Percentiles rank a stretch among this genome's conserved stretches.
Evolutionary conservation across 1,284 basidiomycete genomes (phyloP).

Genomic region (Phylloporus sp.): DNA sequence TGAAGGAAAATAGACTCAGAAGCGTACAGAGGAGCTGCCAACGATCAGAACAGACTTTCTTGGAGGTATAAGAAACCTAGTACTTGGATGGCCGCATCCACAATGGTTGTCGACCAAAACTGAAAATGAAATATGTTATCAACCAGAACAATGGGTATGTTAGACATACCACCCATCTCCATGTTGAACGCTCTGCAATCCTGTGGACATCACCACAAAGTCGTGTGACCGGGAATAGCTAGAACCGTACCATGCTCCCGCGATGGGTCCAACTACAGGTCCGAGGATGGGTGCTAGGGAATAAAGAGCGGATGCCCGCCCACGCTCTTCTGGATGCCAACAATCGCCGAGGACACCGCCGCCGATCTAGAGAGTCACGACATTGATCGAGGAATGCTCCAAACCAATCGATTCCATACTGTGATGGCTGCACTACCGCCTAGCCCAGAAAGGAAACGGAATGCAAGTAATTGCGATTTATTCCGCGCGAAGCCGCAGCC

Average conservation of each 20-base stretch:
- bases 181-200: conserved; percentile 62
- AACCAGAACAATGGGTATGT: background rate
- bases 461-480: conserved; percentile 59
- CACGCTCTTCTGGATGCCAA: conserved; percentile 69
- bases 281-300: conserved; percentile 61
- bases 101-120: conserved; percentile 67
- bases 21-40: no score
- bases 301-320: conserved; percentile 69
- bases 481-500: conserved; percentile 69
- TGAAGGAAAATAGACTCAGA: conserved; percentile 36
- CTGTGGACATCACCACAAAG: conserved; percentile 29
- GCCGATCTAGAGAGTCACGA: conserved; percentile 46
- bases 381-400: background rate
- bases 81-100: conserved; percentile 51
- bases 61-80: conserved; percentile 60
- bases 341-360: conserved; percentile 75
- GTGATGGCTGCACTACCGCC: conserved; percentile 68
- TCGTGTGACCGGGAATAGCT: fast-evolving
- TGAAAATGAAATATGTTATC: conserved; percentile 23
- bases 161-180: conserved; percentile 63
- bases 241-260: conserved; percentile 56
- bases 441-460: conserved; percentile 67
- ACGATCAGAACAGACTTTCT: conserved; percentile 49
- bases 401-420: conserved; percentile 41
- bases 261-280: conserved; percentile 68